A percentile compares a stretch with the other conserved stretches of the same genome.
These are phyloP conservation scores for Beauveria bassiana DNA, from an alignment of 2,329 filamentous ascomycete genomes.

Conservation along the genomic window DNA sequence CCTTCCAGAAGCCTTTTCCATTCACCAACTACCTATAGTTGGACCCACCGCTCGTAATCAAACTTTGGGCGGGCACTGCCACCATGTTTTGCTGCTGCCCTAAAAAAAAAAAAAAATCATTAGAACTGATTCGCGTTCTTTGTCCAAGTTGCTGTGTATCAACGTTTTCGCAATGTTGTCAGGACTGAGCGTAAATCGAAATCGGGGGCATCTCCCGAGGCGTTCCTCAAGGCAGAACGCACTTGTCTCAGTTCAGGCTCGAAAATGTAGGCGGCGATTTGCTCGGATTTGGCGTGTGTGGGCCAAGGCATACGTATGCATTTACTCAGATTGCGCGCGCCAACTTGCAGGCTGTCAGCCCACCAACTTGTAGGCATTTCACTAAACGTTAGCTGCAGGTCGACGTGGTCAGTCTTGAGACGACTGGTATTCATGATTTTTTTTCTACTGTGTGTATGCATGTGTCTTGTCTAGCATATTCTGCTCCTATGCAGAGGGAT, in stretches of 20 bases:
- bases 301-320: slow-evolving; percentile 4
- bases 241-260: neutral
- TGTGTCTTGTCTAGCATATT: too few species aligned
- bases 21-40: too few species aligned
- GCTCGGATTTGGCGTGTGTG: neutral
- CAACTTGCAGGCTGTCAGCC: neutral
- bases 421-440: neutral
- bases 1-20: neutral
- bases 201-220: neutral
- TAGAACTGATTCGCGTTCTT: neutral
- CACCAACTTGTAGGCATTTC: neutral
- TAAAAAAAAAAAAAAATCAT: too few species aligned
- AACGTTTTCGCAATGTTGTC: neutral
- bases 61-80: neutral
- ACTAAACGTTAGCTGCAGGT: neutral
- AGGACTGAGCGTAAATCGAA: neutral
- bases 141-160: neutral
- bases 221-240: neutral
- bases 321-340: slow-evolving; percentile 1
- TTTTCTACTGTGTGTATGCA: neutral
- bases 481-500: too few species aligned
- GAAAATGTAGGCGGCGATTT: neutral
- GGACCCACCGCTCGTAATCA: neutral
- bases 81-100: neutral
- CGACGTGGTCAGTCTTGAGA: neutral